Conservation (phyloP, 495 filamentous ascomycete genomes). For the Lichenothelia convexa region DNA sequence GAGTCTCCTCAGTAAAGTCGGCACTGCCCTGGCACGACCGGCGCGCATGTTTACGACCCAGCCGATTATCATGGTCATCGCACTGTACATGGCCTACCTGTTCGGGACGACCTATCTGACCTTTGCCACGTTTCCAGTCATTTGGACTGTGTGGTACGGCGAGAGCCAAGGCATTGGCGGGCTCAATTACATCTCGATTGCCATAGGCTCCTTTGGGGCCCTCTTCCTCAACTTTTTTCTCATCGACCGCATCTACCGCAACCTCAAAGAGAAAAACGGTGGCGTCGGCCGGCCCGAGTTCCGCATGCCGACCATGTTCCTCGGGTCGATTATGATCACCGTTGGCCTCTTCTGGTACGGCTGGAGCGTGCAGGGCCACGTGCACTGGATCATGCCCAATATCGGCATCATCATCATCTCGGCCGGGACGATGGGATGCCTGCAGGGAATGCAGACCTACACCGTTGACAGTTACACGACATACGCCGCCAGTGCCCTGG, state of each 20-base stretch:
- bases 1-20: slow-evolving; percentile 15
- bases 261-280: slow-evolving; percentile 39
- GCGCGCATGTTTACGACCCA: slow-evolving; percentile 27
- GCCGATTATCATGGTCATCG: slow-evolving; percentile 29
- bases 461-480: slow-evolving; percentile 19
- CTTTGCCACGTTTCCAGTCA: slow-evolving; percentile 39
- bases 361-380: slow-evolving; percentile 42
- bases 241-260: slow-evolving; percentile 39
- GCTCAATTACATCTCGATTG: slow-evolving; percentile 25
- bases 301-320: slow-evolving; percentile 41
- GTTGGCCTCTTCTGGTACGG: slow-evolving; percentile 54
- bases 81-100: slow-evolving; percentile 40
- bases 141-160: slow-evolving; percentile 33
- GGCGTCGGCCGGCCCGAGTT: slow-evolving; percentile 45
- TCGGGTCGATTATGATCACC: slow-evolving; percentile 38
- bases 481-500: slow-evolving; percentile 22
- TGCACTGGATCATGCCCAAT: slow-evolving; percentile 41
- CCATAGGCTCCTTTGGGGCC: slow-evolving; percentile 19
- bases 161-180: slow-evolving; percentile 13
- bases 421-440: slow-evolving; percentile 38
- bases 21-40: slow-evolving; percentile 26
- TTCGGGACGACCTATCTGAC: slow-evolving; percentile 53
- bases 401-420: slow-evolving; percentile 23
- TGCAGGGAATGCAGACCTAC: slow-evolving; percentile 26
- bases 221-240: slow-evolving; percentile 13